phyloP scores from a whole-genome alignment of 306 rosid genomes.

The Cucumis melo region DNA sequence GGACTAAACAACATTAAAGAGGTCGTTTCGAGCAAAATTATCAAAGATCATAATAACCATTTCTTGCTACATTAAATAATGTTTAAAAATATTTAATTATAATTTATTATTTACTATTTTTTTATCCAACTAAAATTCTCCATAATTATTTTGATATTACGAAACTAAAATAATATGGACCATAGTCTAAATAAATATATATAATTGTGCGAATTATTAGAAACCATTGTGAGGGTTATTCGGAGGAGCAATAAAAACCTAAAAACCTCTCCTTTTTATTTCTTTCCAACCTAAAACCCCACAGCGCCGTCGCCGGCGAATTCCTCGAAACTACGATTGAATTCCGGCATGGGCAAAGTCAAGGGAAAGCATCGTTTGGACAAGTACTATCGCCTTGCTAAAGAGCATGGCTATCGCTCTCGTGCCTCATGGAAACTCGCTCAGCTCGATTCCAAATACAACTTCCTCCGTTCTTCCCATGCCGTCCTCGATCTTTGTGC shows the following conservation, averaged over 20 bases:
- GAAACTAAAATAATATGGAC: too few species aligned
- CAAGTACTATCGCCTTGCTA: conserved; percentile 74
- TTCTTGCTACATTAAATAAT: too few species aligned
- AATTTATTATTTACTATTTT: too few species aligned
- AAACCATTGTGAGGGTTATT: background rate
- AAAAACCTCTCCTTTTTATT: background rate
- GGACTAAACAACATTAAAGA: too few species aligned
- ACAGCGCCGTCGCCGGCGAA: background rate
- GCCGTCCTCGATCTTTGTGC: conserved; percentile 97
- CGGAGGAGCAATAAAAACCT: background rate
- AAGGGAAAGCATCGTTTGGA: conserved; percentile 96
- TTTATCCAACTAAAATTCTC: too few species aligned
- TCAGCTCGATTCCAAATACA: conserved; percentile 60
- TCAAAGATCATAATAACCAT: too few species aligned
- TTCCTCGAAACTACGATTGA: background rate
- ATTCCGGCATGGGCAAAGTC: conserved; percentile 60
- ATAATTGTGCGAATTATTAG: too few species aligned
- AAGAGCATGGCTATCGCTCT: conserved; percentile 88
- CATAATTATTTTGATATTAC: too few species aligned
- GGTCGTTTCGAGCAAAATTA: too few species aligned
- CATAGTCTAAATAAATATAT: too few species aligned
- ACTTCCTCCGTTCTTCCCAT: conserved; percentile 59
- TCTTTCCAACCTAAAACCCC: background rate
- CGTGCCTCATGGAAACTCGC: conserved; percentile 88
- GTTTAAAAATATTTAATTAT: too few species aligned